A percentile compares a stretch with the other conserved stretches of the same genome.
phyloP scores from a whole-genome alignment of 2,329 filamentous ascomycete species.

The Phaeomoniella chlamydospora region DNA sequence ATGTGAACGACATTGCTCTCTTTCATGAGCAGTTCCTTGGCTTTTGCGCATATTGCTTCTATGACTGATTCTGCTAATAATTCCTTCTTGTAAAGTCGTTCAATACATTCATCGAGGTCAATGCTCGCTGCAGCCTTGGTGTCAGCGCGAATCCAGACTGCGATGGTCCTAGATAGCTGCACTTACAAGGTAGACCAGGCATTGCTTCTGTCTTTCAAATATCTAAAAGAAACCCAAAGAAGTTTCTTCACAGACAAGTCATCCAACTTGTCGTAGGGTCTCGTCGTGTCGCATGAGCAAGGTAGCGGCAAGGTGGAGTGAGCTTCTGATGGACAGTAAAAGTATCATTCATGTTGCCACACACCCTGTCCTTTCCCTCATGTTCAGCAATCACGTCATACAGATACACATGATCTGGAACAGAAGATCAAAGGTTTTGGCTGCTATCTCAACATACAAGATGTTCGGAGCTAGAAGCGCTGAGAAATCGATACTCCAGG shows the following conservation, averaged over 20 bases:
- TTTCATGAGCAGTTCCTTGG: constrained; percentile 97
- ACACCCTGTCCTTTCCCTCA: neutral
- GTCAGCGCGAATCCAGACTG: no score
- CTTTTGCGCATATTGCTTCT: constrained; percentile 97
- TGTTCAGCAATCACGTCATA: neutral
- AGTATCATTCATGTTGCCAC: neutral
- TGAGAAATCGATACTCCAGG: no score
- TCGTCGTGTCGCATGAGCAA: neutral
- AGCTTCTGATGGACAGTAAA: neutral
- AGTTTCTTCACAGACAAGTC: neutral
- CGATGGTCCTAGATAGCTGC: no score
- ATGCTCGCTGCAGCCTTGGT: constrained; percentile 56
- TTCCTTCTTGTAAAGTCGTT: constrained; percentile 91
- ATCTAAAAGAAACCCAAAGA: neutral
- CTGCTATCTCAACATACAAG: no score
- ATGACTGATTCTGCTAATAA: constrained; percentile 94
- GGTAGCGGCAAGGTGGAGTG: neutral
- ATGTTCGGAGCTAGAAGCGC: no score
- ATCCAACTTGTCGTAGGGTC: neutral
- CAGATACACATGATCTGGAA: neutral
- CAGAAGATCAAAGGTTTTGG: neutral
- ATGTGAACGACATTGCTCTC: constrained; percentile 99
- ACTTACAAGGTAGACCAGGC: constrained; percentile 1
- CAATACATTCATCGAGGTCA: constrained; percentile 97
- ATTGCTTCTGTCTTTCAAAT: neutral